Evolutionary conservation across 2,329 filamentous ascomycete species (phyloP).

Genomic region (Cytospora piceae): DNA sequence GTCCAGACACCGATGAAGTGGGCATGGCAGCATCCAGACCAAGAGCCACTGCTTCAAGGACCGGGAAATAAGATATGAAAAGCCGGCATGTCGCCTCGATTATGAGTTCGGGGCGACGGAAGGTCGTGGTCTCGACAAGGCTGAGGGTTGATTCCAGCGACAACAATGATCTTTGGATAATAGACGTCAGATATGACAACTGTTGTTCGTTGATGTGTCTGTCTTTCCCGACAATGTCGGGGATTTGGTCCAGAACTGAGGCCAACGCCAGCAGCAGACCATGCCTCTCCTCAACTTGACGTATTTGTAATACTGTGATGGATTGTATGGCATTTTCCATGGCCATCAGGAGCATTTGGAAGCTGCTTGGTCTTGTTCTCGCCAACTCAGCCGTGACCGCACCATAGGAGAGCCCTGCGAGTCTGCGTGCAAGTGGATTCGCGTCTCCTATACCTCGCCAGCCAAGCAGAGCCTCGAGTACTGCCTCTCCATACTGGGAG

Average conservation of each 20-base stretch:
- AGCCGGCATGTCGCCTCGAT: constrained; percentile 65
- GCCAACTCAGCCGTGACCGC: constrained; percentile 52
- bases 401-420: constrained; percentile 73
- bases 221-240: constrained; percentile 36
- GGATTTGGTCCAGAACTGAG: constrained; percentile 56
- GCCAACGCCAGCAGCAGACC: constrained; percentile 67
- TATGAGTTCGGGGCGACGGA: constrained; percentile 66
- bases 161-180: constrained; percentile 32
- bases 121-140: constrained; percentile 47
- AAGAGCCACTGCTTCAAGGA: constrained; percentile 47
- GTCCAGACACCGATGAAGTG: constrained; percentile 37
- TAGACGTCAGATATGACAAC: background rate
- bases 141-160: constrained; percentile 44
- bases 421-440: constrained; percentile 73
- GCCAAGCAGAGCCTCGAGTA: constrained; percentile 72
- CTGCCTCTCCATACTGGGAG: constrained; percentile 68
- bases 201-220: constrained; percentile 1
- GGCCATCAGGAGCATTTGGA: constrained; percentile 36
- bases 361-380: constrained; percentile 7
- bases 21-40: constrained; percentile 11
- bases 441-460: constrained; percentile 89
- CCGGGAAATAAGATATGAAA: constrained; percentile 55
- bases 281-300: constrained; percentile 72
- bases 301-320: constrained; percentile 51
- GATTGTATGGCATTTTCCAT: constrained; percentile 49